Conservation (phyloP, 106 monocot species). For the Phalaenopsis aphrodite region DNA sequence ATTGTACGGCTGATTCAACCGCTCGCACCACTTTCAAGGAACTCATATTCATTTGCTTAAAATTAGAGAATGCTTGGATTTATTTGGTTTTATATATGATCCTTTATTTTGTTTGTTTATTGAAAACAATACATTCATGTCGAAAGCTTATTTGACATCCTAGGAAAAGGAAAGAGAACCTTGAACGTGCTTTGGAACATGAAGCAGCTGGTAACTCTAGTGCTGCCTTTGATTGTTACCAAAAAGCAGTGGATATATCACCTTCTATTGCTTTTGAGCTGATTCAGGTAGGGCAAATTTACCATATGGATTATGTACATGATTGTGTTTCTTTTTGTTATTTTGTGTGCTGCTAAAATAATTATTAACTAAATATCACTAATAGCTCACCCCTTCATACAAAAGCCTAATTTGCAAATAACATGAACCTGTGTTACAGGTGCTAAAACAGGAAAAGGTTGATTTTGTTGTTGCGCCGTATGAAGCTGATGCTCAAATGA, state of each 20-base stretch:
- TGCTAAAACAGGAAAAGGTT: constrained; percentile 73
- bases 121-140: neutral
- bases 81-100: neutral
- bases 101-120: neutral
- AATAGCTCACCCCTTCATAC: neutral
- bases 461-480: constrained; percentile 97
- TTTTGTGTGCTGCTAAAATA: neutral
- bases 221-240: constrained; percentile 91
- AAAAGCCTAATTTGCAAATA: neutral
- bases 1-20: too few relatives aligned
- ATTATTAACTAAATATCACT: neutral
- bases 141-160: constrained; percentile 2
- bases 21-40: neutral
- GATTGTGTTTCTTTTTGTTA: neutral
- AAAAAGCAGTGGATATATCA: constrained; percentile 97
- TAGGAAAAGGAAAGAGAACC: constrained; percentile 88
- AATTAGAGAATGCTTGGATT: neutral
- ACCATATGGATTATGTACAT: neutral
- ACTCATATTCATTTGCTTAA: neutral
- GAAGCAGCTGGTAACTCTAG: constrained; percentile 74
- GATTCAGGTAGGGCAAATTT: constrained; percentile 49
- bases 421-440: constrained; percentile 28
- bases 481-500: constrained; percentile 98
- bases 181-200: constrained; percentile 81
- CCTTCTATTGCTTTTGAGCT: constrained; percentile 77